These are phyloP conservation scores for Penicillium taxi DNA, from an alignment of 495 filamentous ascomycete species.

Conservation along the genomic window DNA sequence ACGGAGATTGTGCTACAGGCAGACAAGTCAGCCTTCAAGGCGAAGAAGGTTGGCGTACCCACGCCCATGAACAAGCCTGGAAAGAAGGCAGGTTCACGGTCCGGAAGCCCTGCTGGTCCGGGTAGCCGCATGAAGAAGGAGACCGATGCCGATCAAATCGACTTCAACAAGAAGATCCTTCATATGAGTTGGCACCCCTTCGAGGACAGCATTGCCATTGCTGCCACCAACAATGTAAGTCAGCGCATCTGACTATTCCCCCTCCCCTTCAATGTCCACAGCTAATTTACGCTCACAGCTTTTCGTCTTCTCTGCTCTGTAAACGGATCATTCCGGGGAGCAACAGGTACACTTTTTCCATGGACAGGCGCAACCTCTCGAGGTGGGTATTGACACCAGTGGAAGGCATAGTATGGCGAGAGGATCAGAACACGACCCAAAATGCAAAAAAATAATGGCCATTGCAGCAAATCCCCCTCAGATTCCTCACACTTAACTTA, in stretches of 20 bases:
- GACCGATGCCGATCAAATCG: slow-evolving; percentile 98
- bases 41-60: slow-evolving; percentile 97
- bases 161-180: slow-evolving; percentile 99
- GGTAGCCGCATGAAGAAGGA: slow-evolving; percentile 96
- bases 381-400: slow-evolving; percentile 15
- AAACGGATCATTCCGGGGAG: slow-evolving; percentile 26
- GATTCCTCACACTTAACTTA: background rate
- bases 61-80: slow-evolving; percentile 90
- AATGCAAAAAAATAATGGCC: slow-evolving; percentile 15
- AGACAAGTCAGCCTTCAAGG: slow-evolving; percentile 98
- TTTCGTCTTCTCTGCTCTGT: slow-evolving; percentile 98
- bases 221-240: slow-evolving; percentile 97
- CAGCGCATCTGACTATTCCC: slow-evolving; percentile 10
- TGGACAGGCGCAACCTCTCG: slow-evolving; percentile 22
- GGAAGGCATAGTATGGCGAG: slow-evolving; percentile 11
- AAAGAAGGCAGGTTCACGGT: slow-evolving; percentile 76
- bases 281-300: slow-evolving; percentile 42
- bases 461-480: slow-evolving; percentile 15
- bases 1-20: slow-evolving; percentile 96
- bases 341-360: slow-evolving; percentile 17
- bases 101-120: slow-evolving; percentile 83
- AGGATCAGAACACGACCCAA: slow-evolving; percentile 5
- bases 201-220: slow-evolving; percentile 99
- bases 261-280: background rate
- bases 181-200: slow-evolving; percentile 99